phyloP scores from a whole-genome alignment of 495 filamentous ascomycete species.

The Tuber microsphaerosporum region DNA sequence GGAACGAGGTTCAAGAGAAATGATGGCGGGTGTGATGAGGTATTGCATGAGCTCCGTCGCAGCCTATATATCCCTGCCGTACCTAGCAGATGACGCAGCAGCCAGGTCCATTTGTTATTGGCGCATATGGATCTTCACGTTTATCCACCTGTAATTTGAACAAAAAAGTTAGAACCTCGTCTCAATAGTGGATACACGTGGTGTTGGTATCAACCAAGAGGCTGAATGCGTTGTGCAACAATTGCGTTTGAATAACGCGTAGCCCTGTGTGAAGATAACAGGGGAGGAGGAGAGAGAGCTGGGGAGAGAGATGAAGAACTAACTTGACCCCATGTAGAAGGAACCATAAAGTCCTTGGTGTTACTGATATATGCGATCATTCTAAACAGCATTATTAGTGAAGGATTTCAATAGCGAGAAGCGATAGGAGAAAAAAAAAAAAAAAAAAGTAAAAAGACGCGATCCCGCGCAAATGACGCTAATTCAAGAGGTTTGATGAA shows the following conservation, averaged over 20 bases:
- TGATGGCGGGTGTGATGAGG: constrained; percentile 38
- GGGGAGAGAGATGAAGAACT: constrained; percentile 40
- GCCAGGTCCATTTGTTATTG: constrained; percentile 68
- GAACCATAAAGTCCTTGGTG: constrained; percentile 98
- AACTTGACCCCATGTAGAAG: constrained; percentile 90
- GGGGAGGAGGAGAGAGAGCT: constrained; percentile 7
- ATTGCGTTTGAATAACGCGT: constrained; percentile 10
- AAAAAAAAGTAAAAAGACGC: constrained; percentile 8
- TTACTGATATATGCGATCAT: constrained; percentile 94
- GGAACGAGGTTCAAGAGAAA: constrained; percentile 24
- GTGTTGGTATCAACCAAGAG: constrained; percentile 16
- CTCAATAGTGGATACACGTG: constrained; percentile 29
- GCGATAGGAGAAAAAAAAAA: not conserved
- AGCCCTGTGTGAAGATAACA: constrained; percentile 5
- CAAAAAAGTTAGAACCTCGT: constrained; percentile 20
- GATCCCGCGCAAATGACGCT: constrained; percentile 7
- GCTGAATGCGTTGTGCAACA: constrained; percentile 11
- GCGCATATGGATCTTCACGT: constrained; percentile 92
- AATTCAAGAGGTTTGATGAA: not conserved
- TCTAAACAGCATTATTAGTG: constrained; percentile 48
- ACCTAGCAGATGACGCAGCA: constrained; percentile 69
- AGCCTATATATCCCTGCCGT: constrained; percentile 42
- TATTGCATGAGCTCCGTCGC: constrained; percentile 31
- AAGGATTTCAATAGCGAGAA: not conserved
- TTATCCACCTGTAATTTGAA: constrained; percentile 59